Base-by-base conservation (phyloP, 2,329 filamentous ascomycete species). In the Plectosphaerella sp. region DNA sequence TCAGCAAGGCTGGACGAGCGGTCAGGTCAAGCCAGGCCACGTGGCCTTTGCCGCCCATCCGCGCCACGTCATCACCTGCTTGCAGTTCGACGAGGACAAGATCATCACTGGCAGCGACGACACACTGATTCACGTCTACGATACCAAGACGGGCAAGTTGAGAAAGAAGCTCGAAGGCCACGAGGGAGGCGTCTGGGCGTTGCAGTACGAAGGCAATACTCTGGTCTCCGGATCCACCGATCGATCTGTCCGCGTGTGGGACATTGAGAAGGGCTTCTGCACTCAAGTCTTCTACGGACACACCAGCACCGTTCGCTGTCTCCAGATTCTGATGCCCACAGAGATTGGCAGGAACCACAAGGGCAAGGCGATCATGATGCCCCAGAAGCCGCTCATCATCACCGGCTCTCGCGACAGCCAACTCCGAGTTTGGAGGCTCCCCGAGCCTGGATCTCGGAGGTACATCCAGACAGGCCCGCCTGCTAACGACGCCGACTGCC, bases 161-260 rank as follows among this genome's bases (percentile, higher is more conserved):
- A 83, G 89, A 47, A 90, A 85, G 63, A 90, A 88, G 57, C 82
- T 99, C 3, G 87, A 92, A 62, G 94, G 94, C 2, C 94, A 99
- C 61, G 94, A 99, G 68, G 94, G 94, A 35, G 94, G 94, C 45
- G 94, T 99, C 1, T 99, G 94, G 94, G 94, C 94, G 28, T 73
- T 99, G 50, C 92, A 97, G 67, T 99, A 97, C 65, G 87, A 97
- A 65, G 93, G 92, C 48, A 97, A 97, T 65, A 91, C 89, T 15
- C 75, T 99, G 18, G 94, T 99, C 3, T 99, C 94, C 15, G 94
- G 94, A 3, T 97, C 92, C 7, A 99, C 94, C 0, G 94, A 99
- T 70, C 82, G 94, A 46, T 96, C 94, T 11, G 94, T 99, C n/a
- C 86, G 94, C n/a, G 93, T 99, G 0, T 99, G 94, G 94, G 93